phyloP scores from a whole-genome alignment of 345 rosid species.

The Aurinia saxatilis region DNA sequence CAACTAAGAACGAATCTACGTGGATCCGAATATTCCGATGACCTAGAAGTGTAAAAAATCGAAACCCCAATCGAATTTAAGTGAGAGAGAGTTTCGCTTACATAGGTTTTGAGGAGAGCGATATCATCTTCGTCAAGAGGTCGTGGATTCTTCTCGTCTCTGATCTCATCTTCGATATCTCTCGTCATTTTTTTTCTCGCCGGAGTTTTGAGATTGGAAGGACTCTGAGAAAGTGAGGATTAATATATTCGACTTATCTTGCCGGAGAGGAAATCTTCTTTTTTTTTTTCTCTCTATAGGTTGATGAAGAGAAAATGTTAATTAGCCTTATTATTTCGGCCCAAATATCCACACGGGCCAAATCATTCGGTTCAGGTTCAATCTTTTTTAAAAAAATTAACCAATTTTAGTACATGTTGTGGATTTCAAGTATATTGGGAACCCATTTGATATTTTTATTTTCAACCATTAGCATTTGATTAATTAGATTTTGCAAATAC shows the following conservation, averaged over 20 bases:
- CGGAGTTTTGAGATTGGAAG: neutral
- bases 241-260: neutral
- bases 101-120: slow-evolving; percentile 92
- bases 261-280: slow-evolving; percentile 14
- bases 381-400: too few species aligned
- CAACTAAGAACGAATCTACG: neutral
- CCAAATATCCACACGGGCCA: too few species aligned
- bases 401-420: too few species aligned
- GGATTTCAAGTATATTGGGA: too few species aligned
- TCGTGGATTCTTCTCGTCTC: slow-evolving; percentile 86
- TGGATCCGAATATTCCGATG: neutral
- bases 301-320: too few species aligned
- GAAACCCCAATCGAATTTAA: neutral
- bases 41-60: neutral
- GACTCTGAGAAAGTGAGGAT: neutral
- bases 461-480: too few species aligned
- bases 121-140: slow-evolving; percentile 92
- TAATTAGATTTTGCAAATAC: too few species aligned
- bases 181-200: slow-evolving; percentile 27
- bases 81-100: slow-evolving; percentile 15
- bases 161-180: slow-evolving; percentile 49
- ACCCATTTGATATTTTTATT: too few species aligned
- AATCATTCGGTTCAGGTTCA: too few species aligned
- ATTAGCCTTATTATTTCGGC: too few species aligned
- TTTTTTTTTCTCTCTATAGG: too few species aligned